These are phyloP conservation scores for Gloeopeniophorella convolvens DNA, from an alignment of 768 basidiomycete genomes.

Conservation along the genomic window DNA sequence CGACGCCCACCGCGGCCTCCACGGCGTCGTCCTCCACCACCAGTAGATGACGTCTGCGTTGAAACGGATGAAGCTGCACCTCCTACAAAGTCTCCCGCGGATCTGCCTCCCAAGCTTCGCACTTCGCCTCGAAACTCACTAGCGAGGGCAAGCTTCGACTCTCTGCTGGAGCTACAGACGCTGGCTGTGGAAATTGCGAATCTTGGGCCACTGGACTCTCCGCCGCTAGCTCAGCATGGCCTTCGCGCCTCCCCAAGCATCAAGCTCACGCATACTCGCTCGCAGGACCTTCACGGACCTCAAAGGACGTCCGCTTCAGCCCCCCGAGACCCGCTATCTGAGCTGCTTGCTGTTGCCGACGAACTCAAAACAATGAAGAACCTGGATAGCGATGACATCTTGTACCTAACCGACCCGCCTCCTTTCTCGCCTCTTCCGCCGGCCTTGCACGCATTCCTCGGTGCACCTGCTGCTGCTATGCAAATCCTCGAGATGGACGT, in stretches of 20 bases:
- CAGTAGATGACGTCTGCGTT: not conserved
- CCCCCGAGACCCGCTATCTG: constrained; percentile 7
- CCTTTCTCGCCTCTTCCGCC: constrained; percentile 5
- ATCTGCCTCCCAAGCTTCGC: not conserved
- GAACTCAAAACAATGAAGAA: constrained; percentile 15
- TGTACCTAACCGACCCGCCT: constrained; percentile 9
- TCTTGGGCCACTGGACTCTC: not conserved
- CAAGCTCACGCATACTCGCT: not conserved
- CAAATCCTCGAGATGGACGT: constrained; percentile 16
- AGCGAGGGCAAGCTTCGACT: not conserved
- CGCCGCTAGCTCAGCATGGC: not conserved
- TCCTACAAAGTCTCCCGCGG: not conserved
- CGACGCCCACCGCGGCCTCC: not conserved
- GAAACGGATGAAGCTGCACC: not conserved
- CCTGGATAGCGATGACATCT: constrained; percentile 15
- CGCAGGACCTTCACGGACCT: too few relatives aligned
- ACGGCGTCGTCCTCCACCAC: constrained; percentile 3
- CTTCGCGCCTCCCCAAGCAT: constrained; percentile 15
- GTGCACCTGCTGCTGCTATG: not conserved
- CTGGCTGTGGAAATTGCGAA: not conserved
- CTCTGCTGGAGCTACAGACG: constrained; percentile 5
- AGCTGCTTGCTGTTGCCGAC: constrained; percentile 15
- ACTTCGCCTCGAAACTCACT: not conserved
- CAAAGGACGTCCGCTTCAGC: not conserved
- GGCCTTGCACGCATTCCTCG: constrained; percentile 14